Conservation (phyloP, 148 eudicot genomes). For the Fallopia convolvulus region DNA sequence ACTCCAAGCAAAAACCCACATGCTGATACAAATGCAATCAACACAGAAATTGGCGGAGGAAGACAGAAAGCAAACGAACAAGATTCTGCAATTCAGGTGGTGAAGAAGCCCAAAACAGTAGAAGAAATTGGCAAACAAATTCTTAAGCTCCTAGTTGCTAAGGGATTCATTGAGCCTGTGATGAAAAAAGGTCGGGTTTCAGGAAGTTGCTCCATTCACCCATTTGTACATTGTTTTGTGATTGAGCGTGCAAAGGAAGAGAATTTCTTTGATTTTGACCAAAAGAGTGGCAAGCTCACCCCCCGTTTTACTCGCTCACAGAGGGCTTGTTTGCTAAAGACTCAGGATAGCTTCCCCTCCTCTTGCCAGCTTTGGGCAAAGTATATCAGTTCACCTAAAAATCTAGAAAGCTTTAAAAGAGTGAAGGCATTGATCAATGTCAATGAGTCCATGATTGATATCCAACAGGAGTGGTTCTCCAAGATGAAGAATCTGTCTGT, state of each 20-base stretch:
- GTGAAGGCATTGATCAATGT: slow-evolving; percentile 25
- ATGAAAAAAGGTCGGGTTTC: background rate
- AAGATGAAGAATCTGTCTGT: slow-evolving; percentile 31
- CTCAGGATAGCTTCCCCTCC: background rate
- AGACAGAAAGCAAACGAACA: no score
- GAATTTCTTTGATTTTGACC: background rate
- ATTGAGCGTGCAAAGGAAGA: background rate
- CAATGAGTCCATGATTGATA: slow-evolving; percentile 18
- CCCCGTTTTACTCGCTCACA: background rate
- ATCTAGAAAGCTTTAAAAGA: background rate
- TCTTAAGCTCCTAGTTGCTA: background rate
- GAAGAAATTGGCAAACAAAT: background rate
- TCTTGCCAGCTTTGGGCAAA: no score
- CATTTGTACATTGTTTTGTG: background rate
- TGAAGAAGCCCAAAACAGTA: background rate
- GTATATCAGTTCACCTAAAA: background rate
- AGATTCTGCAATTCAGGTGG: background rate
- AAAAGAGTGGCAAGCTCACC: background rate
- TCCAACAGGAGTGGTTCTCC: slow-evolving; percentile 20
- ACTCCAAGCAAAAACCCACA: background rate
- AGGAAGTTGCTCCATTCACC: background rate
- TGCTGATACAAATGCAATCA: background rate
- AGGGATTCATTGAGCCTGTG: background rate
- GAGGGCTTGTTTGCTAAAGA: background rate
- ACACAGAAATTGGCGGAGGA: background rate